phyloP scores from a whole-genome alignment of 805 yeast genomes.

The Candida morakotiae region DNA sequence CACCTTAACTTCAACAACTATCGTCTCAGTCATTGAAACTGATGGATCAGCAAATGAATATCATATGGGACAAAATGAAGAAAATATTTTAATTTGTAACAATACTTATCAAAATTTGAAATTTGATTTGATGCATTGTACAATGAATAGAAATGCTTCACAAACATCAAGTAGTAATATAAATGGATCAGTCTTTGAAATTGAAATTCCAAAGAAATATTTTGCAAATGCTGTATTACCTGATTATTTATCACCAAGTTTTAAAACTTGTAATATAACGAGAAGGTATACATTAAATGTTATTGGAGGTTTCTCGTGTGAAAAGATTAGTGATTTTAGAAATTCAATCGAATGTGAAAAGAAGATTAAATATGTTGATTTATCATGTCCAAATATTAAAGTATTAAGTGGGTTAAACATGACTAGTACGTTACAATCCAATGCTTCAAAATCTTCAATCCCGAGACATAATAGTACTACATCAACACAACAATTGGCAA shows the following conservation, averaged over 20 bases:
- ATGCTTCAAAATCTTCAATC: slow-evolving; percentile 20
- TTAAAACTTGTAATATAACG: slow-evolving; percentile 51
- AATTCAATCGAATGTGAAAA: slow-evolving; percentile 15
- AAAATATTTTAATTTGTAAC: slow-evolving; percentile 23
- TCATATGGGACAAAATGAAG: slow-evolving; percentile 24
- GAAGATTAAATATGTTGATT: slow-evolving; percentile 26
- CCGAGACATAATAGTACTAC: slow-evolving; percentile 7
- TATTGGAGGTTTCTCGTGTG: slow-evolving; percentile 22
- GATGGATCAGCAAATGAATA: slow-evolving; percentile 18
- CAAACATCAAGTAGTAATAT: slow-evolving; percentile 13
- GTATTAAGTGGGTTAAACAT: slow-evolving; percentile 30
- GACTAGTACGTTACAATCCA: slow-evolving; percentile 22
- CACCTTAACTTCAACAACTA: slow-evolving; percentile 24
- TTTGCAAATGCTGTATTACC: slow-evolving; percentile 44
- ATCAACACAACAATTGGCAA: background rate
- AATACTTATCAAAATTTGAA: slow-evolving; percentile 30
- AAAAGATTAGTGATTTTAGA: slow-evolving; percentile 17
- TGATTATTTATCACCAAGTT: slow-evolving; percentile 47
- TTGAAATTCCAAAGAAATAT: slow-evolving; percentile 41
- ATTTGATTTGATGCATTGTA: slow-evolving; percentile 36
- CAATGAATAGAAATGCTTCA: slow-evolving; percentile 21
- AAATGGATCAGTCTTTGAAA: slow-evolving; percentile 24
- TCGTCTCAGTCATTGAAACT: slow-evolving; percentile 20
- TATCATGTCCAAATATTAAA: slow-evolving; percentile 26
- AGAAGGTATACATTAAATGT: slow-evolving; percentile 25